phyloP scores from a whole-genome alignment of 2,329 filamentous ascomycete species.

The Fusarium neocosmosporiellum region DNA sequence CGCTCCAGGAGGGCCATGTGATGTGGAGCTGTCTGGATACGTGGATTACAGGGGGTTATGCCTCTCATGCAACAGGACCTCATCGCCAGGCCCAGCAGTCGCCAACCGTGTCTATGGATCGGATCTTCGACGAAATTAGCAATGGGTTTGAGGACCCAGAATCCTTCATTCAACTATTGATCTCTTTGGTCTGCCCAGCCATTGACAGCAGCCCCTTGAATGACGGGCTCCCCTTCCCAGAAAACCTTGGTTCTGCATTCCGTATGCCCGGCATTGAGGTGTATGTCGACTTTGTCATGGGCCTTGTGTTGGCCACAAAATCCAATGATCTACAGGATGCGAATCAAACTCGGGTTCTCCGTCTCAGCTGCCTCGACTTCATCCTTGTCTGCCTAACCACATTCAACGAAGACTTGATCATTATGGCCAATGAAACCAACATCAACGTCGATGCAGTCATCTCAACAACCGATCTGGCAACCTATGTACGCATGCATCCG shows the following conservation, averaged over 20 bases:
- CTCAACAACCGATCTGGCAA: slow-evolving; percentile 76
- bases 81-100: slow-evolving; percentile 48
- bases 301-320: slow-evolving; percentile 78
- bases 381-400: slow-evolving; percentile 80
- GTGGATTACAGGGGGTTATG: slow-evolving; percentile 76
- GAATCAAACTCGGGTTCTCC: slow-evolving; percentile 77
- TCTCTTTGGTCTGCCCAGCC: slow-evolving; percentile 76
- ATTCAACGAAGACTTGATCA: slow-evolving; percentile 94
- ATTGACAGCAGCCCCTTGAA: slow-evolving; percentile 70
- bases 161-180: slow-evolving; percentile 83
- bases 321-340: slow-evolving; percentile 73
- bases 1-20: slow-evolving; percentile 70
- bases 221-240: slow-evolving; percentile 86
- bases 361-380: slow-evolving; percentile 86
- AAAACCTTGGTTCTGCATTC: slow-evolving; percentile 80
- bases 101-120: slow-evolving; percentile 64
- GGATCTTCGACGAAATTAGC: slow-evolving; percentile 79
- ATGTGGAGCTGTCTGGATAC: slow-evolving; percentile 86
- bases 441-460: slow-evolving; percentile 81
- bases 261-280: slow-evolving; percentile 87
- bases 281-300: slow-evolving; percentile 92
- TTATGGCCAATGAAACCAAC: slow-evolving; percentile 83
- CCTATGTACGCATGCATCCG: slow-evolving; percentile 89
- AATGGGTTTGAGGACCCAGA: slow-evolving; percentile 86
- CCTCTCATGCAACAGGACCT: slow-evolving; percentile 49